These are phyloP conservation scores for Carex parvula DNA, from an alignment of 176 grass and related monocot species.

Conservation along the genomic window DNA sequence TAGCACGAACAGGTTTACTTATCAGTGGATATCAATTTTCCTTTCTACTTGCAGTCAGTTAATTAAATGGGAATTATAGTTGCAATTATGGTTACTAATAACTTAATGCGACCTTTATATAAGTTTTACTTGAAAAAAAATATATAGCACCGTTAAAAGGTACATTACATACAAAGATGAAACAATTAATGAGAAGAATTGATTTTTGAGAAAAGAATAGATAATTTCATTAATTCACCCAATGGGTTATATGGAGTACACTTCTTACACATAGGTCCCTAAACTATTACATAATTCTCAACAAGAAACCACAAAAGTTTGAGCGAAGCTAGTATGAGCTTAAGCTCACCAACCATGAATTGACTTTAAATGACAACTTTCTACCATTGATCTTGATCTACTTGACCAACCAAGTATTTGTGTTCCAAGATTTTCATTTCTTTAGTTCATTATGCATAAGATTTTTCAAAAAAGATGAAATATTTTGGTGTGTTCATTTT, in stretches of 20 bases:
- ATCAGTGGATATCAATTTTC: not conserved
- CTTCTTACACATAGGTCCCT: too few relatives aligned
- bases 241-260: too few relatives aligned
- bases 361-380: not conserved
- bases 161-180: conserved; percentile 3
- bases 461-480: not conserved
- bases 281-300: too few relatives aligned
- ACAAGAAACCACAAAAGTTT: not conserved
- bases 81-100: not conserved
- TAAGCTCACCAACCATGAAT: not conserved
- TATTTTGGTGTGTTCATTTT: not conserved
- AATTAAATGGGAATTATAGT: not conserved
- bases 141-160: not conserved
- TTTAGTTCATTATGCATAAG: not conserved
- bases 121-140: not conserved
- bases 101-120: not conserved
- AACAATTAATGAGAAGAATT: not conserved
- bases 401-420: not conserved
- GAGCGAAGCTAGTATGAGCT: not conserved
- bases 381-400: not conserved
- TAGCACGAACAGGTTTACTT: conserved; percentile 70
- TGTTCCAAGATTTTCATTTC: not conserved
- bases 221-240: too few relatives aligned
- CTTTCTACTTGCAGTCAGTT: not conserved
- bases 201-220: too few relatives aligned